phyloP scores from a whole-genome alignment of 208 protist genomes.

The Phytomonas sp. region DNA sequence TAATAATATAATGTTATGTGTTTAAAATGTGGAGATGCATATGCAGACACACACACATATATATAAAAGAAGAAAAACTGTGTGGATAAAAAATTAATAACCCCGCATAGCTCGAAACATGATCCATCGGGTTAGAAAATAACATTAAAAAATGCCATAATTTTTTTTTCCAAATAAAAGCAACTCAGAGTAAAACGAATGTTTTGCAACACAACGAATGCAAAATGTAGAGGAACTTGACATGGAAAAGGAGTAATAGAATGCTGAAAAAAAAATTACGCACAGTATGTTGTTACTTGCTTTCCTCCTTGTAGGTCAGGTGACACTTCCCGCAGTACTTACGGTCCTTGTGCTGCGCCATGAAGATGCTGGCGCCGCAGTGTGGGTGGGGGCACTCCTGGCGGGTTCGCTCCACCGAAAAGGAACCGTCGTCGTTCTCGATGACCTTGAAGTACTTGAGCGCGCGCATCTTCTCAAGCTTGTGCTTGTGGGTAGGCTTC shows the following conservation, averaged over 20 bases:
- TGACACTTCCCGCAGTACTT: conserved; percentile 99
- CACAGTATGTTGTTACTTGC: conserved; percentile 21
- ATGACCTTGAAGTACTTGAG: conserved; percentile 99
- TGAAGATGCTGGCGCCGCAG: conserved; percentile 98
- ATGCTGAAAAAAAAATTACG: conserved; percentile 6
- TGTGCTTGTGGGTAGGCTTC: conserved; percentile 97
- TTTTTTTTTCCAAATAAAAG: background rate
- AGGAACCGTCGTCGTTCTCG: conserved; percentile 94
- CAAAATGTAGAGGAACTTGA: conserved; percentile 2
- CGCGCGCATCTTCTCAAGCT: conserved; percentile 98
- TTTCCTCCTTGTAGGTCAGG: conserved; percentile 87
- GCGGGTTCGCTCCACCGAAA: conserved; percentile 94
- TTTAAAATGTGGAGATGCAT: background rate
- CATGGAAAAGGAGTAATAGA: background rate
- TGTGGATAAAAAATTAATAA: background rate
- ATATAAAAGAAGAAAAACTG: background rate
- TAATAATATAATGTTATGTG: background rate
- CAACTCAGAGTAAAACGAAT: conserved; percentile 2
- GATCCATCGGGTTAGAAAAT: background rate
- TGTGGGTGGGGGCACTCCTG: conserved; percentile 92
- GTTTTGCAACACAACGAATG: background rate
- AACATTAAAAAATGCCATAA: background rate
- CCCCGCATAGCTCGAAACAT: background rate
- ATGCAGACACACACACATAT: conserved; percentile 7
- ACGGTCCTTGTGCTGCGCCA: conserved; percentile 98